Evolutionary conservation across 2,329 filamentous ascomycete genomes (phyloP), one percentile per base, ranked within the genome.

Genomic region (Colletotrichum sp.): DNA sequence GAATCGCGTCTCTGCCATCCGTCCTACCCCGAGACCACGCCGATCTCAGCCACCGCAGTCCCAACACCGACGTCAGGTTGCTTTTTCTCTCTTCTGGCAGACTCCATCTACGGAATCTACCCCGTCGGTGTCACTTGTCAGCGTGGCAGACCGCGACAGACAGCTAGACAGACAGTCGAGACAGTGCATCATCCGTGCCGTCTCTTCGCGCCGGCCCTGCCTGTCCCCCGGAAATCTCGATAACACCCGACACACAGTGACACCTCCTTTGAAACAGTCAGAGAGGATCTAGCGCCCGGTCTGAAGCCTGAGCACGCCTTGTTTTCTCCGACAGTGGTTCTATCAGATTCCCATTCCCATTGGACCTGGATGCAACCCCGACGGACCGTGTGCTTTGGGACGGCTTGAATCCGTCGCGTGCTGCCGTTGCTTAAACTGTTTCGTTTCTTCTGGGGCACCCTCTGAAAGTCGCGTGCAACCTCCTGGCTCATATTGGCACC

Each of bases 391-490:
- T 67, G 73, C 55, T 63, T 67, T 48, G 43, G 48, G 69, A 64
- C 48, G 63, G 63, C 63, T 67, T 43, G 55, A 28, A 59, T 57
- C 18, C 57, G 63, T 30, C 61, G 60, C 61, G 67, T 67, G 34
- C 28, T 75, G 63, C 63, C 69, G 59, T 76, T 76, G 74, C 70
- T 74, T 68, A 55, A 52, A 74, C n/a, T 69, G 74, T 76, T 76
- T 76, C 74, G 70, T 76, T 76, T 76, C 74, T 59, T 55, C 74
- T 18, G 59, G 74, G 70, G 43, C 43, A 64, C 59, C 65, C 65
- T 69, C 59, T 55, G 8, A 32, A 69, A 39, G 48, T 68, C 70
- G 74, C 70, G 64, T 64, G 74, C 64, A 32, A 48, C 57, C 55
- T 67, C 43, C 26, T 73, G 63, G 26, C 57, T 48, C 1, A 32